These are phyloP conservation scores for Cochlearia excelsa DNA, from an alignment of 345 rosid genomes.

Conservation along the genomic window DNA sequence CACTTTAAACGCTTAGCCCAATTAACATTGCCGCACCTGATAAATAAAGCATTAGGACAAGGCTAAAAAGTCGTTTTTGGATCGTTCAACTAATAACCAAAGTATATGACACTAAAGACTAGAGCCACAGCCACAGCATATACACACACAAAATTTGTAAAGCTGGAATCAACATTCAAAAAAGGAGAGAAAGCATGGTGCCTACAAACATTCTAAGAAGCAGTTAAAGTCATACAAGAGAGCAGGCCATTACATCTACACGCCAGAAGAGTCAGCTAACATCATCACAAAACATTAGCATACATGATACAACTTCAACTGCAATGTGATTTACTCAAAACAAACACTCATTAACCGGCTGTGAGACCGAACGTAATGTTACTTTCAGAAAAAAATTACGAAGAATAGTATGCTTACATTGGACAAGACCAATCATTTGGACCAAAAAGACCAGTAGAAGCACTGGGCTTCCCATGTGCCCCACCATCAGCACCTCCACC, in stretches of 20 bases:
- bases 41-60: constrained; percentile 11
- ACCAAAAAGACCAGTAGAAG: constrained; percentile 82
- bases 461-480: constrained; percentile 50
- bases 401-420: constrained; percentile 55
- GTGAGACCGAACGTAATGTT: not conserved
- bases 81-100: no score
- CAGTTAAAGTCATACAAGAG: not conserved
- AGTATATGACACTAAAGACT: no score
- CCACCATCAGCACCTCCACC: constrained; percentile 51
- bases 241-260: not conserved
- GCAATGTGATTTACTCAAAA: not conserved
- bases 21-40: constrained; percentile 95
- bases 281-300: not conserved
- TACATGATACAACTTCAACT: no score
- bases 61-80: not conserved
- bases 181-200: not conserved
- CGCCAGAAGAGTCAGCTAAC: not conserved
- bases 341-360: constrained; percentile 3
- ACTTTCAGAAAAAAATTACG: not conserved
- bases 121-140: no score
- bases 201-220: not conserved
- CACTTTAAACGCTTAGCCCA: constrained; percentile 98
- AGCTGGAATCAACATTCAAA: not conserved
- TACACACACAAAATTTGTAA: not conserved
- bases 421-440: constrained; percentile 99